Conservation (phyloP, 176 grass and related monocot genomes). For the Carex scoparia region DNA sequence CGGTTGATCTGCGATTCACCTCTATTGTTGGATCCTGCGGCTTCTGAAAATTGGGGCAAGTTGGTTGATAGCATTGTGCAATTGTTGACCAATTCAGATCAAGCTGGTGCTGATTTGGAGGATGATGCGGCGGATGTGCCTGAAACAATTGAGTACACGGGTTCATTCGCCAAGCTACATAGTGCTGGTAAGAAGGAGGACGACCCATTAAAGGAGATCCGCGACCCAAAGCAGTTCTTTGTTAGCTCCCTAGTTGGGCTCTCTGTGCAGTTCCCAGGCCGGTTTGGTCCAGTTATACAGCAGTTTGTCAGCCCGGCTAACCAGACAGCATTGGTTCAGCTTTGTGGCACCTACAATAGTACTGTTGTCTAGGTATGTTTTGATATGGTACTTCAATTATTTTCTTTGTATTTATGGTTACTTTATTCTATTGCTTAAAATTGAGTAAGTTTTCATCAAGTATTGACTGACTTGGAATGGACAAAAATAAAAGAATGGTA, state of each 20-base stretch:
- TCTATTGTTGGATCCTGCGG: conserved; percentile 54
- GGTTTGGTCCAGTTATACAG: conserved; percentile 72
- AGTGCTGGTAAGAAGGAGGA: conserved; percentile 86
- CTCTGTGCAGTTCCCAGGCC: conserved; percentile 63
- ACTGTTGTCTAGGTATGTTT: conserved; percentile 83
- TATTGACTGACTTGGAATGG: not conserved
- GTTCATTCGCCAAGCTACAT: conserved; percentile 84
- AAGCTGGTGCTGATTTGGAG: conserved; percentile 54
- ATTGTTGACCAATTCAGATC: conserved; percentile 59
- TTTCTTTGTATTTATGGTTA: conserved; percentile 7
- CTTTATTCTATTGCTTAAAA: conserved; percentile 3
- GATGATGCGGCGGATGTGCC: conserved; percentile 46
- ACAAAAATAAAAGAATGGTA: not conserved
- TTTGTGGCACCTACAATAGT: conserved; percentile 69
- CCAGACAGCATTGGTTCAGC: conserved; percentile 68
- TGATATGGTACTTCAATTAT: not conserved
- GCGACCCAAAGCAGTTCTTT: conserved; percentile 73
- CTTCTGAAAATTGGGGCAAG: conserved; percentile 71
- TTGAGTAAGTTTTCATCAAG: not conserved
- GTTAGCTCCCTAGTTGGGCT: conserved; percentile 66
- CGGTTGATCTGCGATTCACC: conserved; percentile 77
- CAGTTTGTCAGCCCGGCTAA: conserved; percentile 64
- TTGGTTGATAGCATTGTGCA: conserved; percentile 64
- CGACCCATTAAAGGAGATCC: conserved; percentile 85
- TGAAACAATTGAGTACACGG: conserved; percentile 73